A percentile compares a stretch with the other conserved stretches of the same genome.
Evolutionary conservation across 225 moss, liverwort and hornwort species (phyloP).

Genomic region (Anthoceros angustus): DNA sequence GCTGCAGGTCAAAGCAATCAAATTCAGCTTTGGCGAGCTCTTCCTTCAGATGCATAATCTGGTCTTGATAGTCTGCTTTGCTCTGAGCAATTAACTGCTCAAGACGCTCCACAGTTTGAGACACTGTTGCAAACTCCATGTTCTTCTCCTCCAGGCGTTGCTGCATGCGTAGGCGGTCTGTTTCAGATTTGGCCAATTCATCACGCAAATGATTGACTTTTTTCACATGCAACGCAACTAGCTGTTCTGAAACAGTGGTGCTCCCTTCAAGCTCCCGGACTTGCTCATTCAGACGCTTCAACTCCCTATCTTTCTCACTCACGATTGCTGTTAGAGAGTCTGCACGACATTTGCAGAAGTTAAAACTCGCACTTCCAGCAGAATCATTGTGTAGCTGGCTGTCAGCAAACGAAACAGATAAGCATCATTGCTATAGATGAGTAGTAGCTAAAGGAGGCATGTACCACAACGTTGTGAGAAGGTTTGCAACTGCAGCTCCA

Average conservation of each 20-base stretch:
- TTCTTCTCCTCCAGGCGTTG: neutral
- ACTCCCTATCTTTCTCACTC: slow-evolving; percentile 7
- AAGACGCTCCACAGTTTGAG: neutral
- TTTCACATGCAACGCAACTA: slow-evolving; percentile 3
- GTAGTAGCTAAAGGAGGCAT: neutral
- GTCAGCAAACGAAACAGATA: neutral
- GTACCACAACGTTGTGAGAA: slow-evolving; percentile 10
- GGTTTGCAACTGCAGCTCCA: slow-evolving; percentile 10
- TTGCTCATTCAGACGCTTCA: slow-evolving; percentile 4
- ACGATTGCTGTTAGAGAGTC: slow-evolving; percentile 7
- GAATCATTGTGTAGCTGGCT: no score
- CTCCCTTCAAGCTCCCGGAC: slow-evolving; percentile 6
- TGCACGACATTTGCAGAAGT: neutral
- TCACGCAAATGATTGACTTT: slow-evolving; percentile 6
- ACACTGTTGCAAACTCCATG: neutral
- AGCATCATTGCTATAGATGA: neutral
- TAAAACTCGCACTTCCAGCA: no score
- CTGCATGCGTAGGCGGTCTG: neutral
- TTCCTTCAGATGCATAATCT: neutral
- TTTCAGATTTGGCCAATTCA: slow-evolving; percentile 6
- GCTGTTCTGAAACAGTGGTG: slow-evolving; percentile 5
- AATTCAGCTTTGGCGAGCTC: neutral
- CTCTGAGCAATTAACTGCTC: slow-evolving; percentile 1
- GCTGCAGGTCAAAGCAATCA: neutral
- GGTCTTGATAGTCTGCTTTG: slow-evolving; percentile 1